A percentile compares a stretch with the other conserved stretches of the same genome.
Conservation (phyloP, 1,139 yeast species). For the Pichia sp. region DNA sequence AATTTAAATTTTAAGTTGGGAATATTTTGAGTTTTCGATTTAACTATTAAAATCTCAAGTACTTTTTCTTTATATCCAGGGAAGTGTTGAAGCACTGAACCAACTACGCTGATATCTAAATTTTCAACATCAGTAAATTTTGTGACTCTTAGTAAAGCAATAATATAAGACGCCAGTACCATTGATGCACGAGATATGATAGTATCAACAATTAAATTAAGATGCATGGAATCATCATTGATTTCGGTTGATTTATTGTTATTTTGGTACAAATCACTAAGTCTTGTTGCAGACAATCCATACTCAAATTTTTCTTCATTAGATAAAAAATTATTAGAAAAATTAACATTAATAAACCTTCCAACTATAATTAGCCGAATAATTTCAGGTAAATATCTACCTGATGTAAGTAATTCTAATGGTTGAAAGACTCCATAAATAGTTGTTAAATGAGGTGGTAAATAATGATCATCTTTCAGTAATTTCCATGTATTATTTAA, state of each 20-base stretch:
- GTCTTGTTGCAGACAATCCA: slow-evolving; percentile 5
- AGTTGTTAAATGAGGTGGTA: slow-evolving; percentile 11
- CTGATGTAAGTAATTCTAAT: slow-evolving; percentile 47
- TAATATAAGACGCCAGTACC: slow-evolving; percentile 21
- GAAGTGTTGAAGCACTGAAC: slow-evolving; percentile 12
- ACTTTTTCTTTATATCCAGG: slow-evolving; percentile 12
- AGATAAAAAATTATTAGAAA: neutral
- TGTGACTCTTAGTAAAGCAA: slow-evolving; percentile 12
- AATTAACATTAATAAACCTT: slow-evolving; percentile 14
- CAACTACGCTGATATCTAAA: slow-evolving; percentile 11
- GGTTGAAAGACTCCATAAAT: slow-evolving; percentile 43
- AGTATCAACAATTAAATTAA: slow-evolving; percentile 17
- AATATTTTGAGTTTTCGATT: neutral
- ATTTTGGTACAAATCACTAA: neutral
- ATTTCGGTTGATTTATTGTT: neutral
- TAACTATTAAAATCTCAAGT: neutral
- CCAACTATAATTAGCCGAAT: slow-evolving; percentile 36
- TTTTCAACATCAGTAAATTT: neutral
- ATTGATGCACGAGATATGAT: slow-evolving; percentile 26
- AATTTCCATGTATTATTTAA: slow-evolving; percentile 13
- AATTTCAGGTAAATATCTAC: slow-evolving; percentile 52
- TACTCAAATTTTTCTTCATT: slow-evolving; percentile 4
- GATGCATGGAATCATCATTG: slow-evolving; percentile 11
- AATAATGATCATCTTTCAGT: slow-evolving; percentile 4
- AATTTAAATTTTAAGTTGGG: slow-evolving; percentile 9